Evolutionary conservation across 2,329 filamentous ascomycete species (phyloP).

Genomic region (Ascochyta koolunga): DNA sequence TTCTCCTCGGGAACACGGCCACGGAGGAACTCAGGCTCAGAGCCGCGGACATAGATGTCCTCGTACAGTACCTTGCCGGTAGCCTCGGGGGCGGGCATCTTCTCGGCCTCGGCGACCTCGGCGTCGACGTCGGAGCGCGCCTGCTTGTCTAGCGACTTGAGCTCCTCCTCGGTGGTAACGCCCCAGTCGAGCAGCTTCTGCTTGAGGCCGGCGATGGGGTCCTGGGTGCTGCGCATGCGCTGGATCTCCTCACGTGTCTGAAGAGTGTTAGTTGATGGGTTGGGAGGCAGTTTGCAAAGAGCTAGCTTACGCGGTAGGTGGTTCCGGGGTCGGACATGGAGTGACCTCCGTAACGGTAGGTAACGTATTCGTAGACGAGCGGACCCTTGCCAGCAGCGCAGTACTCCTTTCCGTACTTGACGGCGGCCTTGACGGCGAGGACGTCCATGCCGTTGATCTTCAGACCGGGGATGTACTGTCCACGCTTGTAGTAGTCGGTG

Average conservation of each 20-base stretch:
- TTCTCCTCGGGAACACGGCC: constrained; percentile 91
- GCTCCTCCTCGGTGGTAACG: constrained; percentile 88
- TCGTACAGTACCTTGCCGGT: constrained; percentile 87
- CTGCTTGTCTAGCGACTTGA: constrained; percentile 95
- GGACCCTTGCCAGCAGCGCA: constrained; percentile 84
- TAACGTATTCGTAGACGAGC: constrained; percentile 97
- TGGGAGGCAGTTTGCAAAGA: too few relatives aligned
- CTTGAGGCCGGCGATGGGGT: constrained; percentile 97
- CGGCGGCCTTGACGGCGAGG: constrained; percentile 94
- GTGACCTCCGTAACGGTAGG: constrained; percentile 98
- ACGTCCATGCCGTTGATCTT: constrained; percentile 99
- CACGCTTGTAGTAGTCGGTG: constrained; percentile 99
- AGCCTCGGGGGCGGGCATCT: constrained; percentile 79
- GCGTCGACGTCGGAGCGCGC: constrained; percentile 83
- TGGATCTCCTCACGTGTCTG: constrained; percentile 96
- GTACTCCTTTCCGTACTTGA: constrained; percentile 91
- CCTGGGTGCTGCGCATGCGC: constrained; percentile 98
- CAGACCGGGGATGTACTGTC: constrained; percentile 98
- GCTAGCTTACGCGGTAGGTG: constrained; percentile 74
- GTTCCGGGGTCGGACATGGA: constrained; percentile 99
- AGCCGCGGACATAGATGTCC: constrained; percentile 92
- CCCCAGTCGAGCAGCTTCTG: constrained; percentile 97
- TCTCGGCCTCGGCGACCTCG: constrained; percentile 89
- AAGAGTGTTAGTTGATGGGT: constrained; percentile 22
- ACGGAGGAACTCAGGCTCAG: constrained; percentile 85